A percentile compares a stretch with the other conserved stretches of the same genome.
These are phyloP conservation scores for Pythium brachiatum DNA, from an alignment of 352 stramenopile species.

Conservation along the genomic window DNA sequence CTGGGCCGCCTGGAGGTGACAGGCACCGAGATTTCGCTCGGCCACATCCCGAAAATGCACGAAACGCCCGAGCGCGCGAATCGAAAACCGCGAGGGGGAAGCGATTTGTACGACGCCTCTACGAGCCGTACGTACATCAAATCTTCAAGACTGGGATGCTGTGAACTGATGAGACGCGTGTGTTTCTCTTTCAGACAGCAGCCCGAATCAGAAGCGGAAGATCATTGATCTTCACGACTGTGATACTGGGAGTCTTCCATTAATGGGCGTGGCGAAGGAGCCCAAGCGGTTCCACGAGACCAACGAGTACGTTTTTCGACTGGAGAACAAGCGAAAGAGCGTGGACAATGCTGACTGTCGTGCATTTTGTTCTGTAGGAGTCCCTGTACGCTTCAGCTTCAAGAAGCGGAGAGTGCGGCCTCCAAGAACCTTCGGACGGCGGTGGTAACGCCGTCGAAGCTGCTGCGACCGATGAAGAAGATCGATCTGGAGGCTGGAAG, in stretches of 20 bases:
- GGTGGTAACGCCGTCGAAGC: constrained; percentile 48
- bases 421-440: background rate
- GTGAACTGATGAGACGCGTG: background rate
- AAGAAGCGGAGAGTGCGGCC: constrained; percentile 12
- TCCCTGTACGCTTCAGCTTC: background rate
- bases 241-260: constrained; percentile 35
- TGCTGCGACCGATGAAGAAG: constrained; percentile 56
- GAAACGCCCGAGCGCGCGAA: constrained; percentile 49
- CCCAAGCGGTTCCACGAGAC: constrained; percentile 58
- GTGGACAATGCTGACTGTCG: background rate
- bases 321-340: no score
- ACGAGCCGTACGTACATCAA: constrained; percentile 19
- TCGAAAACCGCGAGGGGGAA: constrained; percentile 27
- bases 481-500: constrained; percentile 44
- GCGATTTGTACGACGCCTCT: constrained; percentile 28
- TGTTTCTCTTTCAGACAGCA: constrained; percentile 32
- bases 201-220: constrained; percentile 74
- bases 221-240: constrained; percentile 44
- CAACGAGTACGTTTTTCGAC: constrained; percentile 20
- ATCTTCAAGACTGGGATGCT: background rate
- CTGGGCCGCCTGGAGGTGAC: constrained; percentile 13
- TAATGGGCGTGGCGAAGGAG: constrained; percentile 39
- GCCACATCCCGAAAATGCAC: constrained; percentile 7
- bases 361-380: background rate
- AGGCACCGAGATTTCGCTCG: background rate